These are phyloP conservation scores for Plantago coronopus DNA, from an alignment of 305 asterid species.

Conservation along the genomic window DNA sequence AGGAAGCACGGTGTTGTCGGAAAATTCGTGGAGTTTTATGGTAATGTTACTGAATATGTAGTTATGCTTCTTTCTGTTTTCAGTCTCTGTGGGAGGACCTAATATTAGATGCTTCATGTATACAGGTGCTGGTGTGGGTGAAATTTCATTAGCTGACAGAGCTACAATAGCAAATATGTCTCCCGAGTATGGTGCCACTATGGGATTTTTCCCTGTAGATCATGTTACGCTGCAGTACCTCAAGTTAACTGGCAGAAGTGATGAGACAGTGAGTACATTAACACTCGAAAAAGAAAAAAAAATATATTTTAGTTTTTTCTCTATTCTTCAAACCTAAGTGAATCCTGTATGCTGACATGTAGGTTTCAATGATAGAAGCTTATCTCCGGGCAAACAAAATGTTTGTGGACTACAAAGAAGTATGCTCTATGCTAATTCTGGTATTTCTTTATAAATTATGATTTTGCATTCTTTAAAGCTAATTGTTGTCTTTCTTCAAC, in stretches of 20 bases:
- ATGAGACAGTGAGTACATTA: slow-evolving; percentile 62
- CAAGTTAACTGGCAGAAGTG: slow-evolving; percentile 86
- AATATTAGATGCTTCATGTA: slow-evolving; percentile 19
- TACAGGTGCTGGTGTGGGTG: slow-evolving; percentile 73
- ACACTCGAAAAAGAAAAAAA: slow-evolving; percentile 8
- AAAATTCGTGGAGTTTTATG: slow-evolving; percentile 83
- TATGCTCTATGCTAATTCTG: slow-evolving; percentile 22
- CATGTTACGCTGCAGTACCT: slow-evolving; percentile 77
- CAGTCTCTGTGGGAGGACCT: neutral
- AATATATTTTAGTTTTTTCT: slow-evolving; percentile 8
- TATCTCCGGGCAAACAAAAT: slow-evolving; percentile 86
- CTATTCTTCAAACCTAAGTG: slow-evolving; percentile 9
- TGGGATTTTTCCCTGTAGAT: slow-evolving; percentile 98
- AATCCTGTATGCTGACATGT: slow-evolving; percentile 19
- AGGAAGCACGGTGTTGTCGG: slow-evolving; percentile 97
- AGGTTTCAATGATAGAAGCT: slow-evolving; percentile 91
- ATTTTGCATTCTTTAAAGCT: slow-evolving; percentile 9
- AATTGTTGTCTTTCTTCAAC: slow-evolving; percentile 19
- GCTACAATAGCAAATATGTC: slow-evolving; percentile 98
- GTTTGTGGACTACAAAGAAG: slow-evolving; percentile 88
- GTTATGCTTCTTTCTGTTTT: slow-evolving; percentile 4
- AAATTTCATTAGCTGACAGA: slow-evolving; percentile 89
- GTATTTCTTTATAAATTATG: neutral
- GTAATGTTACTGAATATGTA: slow-evolving; percentile 33
- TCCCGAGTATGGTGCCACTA: slow-evolving; percentile 94